phyloP scores from a whole-genome alignment of 2,329 filamentous ascomycete species.

The Aspergillus sergii region DNA sequence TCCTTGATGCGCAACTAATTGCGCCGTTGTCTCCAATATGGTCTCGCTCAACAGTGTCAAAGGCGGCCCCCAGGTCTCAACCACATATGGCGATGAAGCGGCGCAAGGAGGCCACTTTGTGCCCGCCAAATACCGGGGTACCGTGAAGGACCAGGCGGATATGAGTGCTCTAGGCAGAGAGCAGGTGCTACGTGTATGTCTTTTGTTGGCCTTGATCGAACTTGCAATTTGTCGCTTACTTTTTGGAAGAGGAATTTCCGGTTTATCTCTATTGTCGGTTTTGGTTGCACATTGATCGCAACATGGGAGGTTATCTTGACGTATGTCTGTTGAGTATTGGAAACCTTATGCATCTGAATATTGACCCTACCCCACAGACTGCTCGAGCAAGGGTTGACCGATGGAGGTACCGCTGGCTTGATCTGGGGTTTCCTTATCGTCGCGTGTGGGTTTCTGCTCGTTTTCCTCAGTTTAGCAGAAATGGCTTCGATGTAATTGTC shows the following conservation, averaged over 20 bases:
- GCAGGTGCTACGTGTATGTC: conserved; percentile 41
- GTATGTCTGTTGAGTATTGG: conserved; percentile 25
- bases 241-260: conserved; percentile 46
- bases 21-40: background rate
- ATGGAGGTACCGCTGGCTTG: conserved; percentile 42
- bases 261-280: conserved; percentile 49
- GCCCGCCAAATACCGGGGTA: conserved; percentile 38
- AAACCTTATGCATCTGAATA: background rate
- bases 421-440: conserved; percentile 42
- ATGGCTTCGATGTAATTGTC: conserved; percentile 46
- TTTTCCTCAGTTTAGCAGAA: conserved; percentile 45
- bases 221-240: background rate
- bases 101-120: background rate
- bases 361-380: conserved; percentile 26
- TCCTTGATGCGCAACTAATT: background rate
- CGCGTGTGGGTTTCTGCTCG: conserved; percentile 33
- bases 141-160: conserved; percentile 37
- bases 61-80: background rate
- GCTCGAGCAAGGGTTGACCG: conserved; percentile 33
- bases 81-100: background rate
- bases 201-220: conserved; percentile 2
- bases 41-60: background rate
- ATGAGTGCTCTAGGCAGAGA: conserved; percentile 43
- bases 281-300: conserved; percentile 46
- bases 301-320: conserved; percentile 49